Evolutionary conservation across 169 alveolate species (phyloP).

Genomic region (Eimeria acervulina): DNA sequence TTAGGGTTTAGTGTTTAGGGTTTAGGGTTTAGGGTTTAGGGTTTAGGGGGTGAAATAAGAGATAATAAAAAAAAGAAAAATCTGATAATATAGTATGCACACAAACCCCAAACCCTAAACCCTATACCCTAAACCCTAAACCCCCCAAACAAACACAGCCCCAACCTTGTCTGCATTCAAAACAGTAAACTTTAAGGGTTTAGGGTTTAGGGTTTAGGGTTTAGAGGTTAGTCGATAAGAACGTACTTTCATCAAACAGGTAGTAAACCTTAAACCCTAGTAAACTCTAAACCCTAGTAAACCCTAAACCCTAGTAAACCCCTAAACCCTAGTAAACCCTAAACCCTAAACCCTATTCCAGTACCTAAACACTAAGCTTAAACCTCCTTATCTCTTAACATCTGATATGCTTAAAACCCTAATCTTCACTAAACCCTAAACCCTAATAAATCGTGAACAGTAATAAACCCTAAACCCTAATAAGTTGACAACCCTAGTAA

Average conservation of each 20-base stretch:
- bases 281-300: background rate
- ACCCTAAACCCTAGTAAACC: background rate
- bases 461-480: background rate
- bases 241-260: background rate
- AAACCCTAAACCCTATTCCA: background rate
- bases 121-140: constrained; percentile 51
- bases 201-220: background rate
- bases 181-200: background rate
- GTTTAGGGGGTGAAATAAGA: background rate
- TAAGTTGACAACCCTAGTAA: background rate
- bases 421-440: no score
- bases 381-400: no score
- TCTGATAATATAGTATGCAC: background rate
- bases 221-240: background rate
- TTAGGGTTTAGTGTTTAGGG: constrained; percentile 49
- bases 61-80: background rate
- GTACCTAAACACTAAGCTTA: no score
- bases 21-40: constrained; percentile 34
- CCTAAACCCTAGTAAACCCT: background rate
- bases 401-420: no score
- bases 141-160: background rate
- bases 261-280: background rate
- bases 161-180: background rate
- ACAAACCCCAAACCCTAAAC: background rate
- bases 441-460: background rate